Percentiles rank a stretch among this genome's conserved stretches.
Evolutionary conservation across 306 rosid genomes (phyloP).

Genomic region (Gastrolobium villosum): DNA sequence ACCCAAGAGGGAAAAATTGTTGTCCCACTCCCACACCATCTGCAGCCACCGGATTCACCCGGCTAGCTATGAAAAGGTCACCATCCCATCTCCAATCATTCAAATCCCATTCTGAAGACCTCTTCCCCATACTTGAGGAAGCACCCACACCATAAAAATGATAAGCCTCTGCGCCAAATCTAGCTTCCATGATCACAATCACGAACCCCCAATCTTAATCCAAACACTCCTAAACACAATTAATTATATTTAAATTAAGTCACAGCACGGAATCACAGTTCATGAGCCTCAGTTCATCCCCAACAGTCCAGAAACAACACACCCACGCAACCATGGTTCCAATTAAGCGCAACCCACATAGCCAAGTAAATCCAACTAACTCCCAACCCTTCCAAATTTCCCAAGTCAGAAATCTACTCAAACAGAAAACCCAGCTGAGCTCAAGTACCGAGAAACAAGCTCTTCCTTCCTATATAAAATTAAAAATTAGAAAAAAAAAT

Average conservation of each 20-base stretch:
- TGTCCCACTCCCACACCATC: slow-evolving; percentile 58
- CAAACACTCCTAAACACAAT: slow-evolving; percentile 7
- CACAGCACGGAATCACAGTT: slow-evolving; percentile 39
- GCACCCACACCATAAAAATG: slow-evolving; percentile 58
- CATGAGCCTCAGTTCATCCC: slow-evolving; percentile 64
- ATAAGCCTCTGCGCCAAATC: slow-evolving; percentile 63
- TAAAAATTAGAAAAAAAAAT: background rate
- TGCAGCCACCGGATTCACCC: slow-evolving; percentile 61
- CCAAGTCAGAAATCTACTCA: slow-evolving; percentile 44
- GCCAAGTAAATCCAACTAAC: slow-evolving; percentile 47
- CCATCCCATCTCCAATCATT: slow-evolving; percentile 92
- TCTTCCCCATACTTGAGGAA: slow-evolving; percentile 60
- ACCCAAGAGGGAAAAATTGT: slow-evolving; percentile 66
- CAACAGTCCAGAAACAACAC: slow-evolving; percentile 61
- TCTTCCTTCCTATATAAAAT: slow-evolving; percentile 21
- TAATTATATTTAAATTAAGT: slow-evolving; percentile 25
- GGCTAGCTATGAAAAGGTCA: slow-evolving; percentile 78
- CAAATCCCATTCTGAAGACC: slow-evolving; percentile 78
- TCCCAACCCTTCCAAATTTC: slow-evolving; percentile 39
- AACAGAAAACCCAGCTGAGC: slow-evolving; percentile 32
- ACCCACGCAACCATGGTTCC: slow-evolving; percentile 63
- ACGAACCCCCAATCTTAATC: slow-evolving; percentile 23
- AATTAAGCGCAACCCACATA: slow-evolving; percentile 66
- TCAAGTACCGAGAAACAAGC: slow-evolving; percentile 29
- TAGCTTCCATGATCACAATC: slow-evolving; percentile 65